phyloP scores from a whole-genome alignment of 495 filamentous ascomycete genomes.

The Parachaetomium inaequale region DNA sequence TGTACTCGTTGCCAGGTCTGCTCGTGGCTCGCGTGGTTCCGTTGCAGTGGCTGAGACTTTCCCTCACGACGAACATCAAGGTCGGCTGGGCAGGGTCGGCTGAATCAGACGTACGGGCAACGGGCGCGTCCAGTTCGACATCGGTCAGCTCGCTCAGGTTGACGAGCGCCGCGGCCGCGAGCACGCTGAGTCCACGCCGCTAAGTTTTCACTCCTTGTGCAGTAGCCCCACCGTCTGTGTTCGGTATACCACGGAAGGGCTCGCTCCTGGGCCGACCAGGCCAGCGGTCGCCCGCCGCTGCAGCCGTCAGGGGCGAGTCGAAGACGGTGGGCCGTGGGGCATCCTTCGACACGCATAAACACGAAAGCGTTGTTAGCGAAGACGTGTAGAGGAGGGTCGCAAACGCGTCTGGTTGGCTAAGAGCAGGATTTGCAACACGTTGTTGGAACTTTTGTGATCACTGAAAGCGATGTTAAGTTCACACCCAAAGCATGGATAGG shows the following conservation, averaged over 20 bases:
- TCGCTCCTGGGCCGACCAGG: not conserved
- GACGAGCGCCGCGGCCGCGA: constrained; percentile 9
- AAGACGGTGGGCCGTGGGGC: constrained; percentile 6
- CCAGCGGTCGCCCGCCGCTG: constrained; percentile 1
- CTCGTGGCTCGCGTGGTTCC: constrained; percentile 7
- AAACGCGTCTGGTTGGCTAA: constrained; percentile 4
- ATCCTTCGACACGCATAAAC: constrained; percentile 12
- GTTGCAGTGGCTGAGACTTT: constrained; percentile 8
- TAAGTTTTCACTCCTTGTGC: constrained; percentile 6
- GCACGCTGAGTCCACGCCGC: constrained; percentile 10
- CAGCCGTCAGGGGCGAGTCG: constrained; percentile 8
- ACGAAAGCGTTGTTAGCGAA: constrained; percentile 9
- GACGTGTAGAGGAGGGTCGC: constrained; percentile 8
- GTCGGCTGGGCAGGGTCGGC: constrained; percentile 7
- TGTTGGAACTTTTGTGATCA: constrained; percentile 1
- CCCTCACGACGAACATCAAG: constrained; percentile 9
- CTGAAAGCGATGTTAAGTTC: constrained; percentile 1
- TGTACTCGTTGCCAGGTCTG: constrained; percentile 6
- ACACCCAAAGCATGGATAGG: not conserved
- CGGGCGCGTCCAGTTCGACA: constrained; percentile 12
- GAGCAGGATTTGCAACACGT: not conserved
- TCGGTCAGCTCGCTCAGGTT: too few relatives aligned
- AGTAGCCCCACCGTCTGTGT: constrained; percentile 3
- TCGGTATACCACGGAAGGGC: constrained; percentile 7
- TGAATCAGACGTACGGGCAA: constrained; percentile 7